Conservation (phyloP, 2,329 filamentous ascomycete species). For the Myriosclerotinia curreyana region DNA sequence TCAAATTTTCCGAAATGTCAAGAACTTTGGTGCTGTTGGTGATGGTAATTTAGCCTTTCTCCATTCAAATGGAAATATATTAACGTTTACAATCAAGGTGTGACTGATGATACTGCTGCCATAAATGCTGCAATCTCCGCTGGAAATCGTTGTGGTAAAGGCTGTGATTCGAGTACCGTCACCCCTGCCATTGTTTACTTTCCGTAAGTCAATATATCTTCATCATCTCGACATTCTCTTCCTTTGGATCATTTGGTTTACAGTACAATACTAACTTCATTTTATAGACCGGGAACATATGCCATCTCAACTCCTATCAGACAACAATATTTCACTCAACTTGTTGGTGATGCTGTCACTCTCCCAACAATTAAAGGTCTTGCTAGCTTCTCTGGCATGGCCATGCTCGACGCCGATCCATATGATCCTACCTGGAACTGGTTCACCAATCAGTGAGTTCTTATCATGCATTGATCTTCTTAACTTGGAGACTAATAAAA, state of each 20-base stretch:
- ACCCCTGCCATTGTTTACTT: slow-evolving; percentile 89
- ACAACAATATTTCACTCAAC: slow-evolving; percentile 89
- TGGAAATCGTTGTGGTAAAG: slow-evolving; percentile 74
- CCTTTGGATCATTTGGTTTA: background rate
- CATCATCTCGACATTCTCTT: background rate
- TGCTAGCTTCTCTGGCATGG: slow-evolving; percentile 75
- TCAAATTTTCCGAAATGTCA: slow-evolving; percentile 74
- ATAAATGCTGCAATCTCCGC: slow-evolving; percentile 80
- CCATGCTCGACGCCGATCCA: slow-evolving; percentile 83
- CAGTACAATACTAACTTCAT: slow-evolving; percentile 38
- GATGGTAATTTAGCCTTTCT: slow-evolving; percentile 50
- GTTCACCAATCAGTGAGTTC: slow-evolving; percentile 64
- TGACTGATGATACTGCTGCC: slow-evolving; percentile 77
- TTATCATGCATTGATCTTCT: background rate
- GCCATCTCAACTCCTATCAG: slow-evolving; percentile 74
- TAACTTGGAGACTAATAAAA: background rate
- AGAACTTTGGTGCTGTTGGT: slow-evolving; percentile 70
- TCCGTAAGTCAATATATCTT: slow-evolving; percentile 28
- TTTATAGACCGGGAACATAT: slow-evolving; percentile 67
- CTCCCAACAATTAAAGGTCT: slow-evolving; percentile 74
- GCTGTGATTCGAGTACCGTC: slow-evolving; percentile 81
- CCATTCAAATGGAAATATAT: background rate
- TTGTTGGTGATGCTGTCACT: slow-evolving; percentile 74
- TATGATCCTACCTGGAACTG: slow-evolving; percentile 72
- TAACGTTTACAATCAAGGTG: slow-evolving; percentile 55